These are phyloP conservation scores for Fusarium longipes DNA, from an alignment of 2,329 filamentous ascomycete species.

Conservation along the genomic window DNA sequence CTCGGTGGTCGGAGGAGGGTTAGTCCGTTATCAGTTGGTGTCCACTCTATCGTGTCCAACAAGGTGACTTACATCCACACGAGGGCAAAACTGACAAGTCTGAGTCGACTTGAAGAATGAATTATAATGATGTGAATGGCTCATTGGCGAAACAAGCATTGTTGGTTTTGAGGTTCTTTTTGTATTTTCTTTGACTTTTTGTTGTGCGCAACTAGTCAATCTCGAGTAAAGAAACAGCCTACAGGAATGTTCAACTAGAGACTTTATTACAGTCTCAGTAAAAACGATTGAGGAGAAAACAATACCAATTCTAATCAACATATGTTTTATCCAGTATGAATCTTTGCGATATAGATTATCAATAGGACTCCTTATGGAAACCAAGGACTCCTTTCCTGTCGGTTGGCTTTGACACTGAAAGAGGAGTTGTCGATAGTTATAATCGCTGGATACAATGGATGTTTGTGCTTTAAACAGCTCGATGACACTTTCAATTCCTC, in stretches of 20 bases:
- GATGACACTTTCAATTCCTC: background rate
- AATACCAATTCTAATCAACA: no score
- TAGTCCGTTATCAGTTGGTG: background rate
- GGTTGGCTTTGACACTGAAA: background rate
- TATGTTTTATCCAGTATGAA: background rate
- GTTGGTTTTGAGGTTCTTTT: background rate
- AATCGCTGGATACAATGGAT: background rate
- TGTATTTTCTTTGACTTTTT: background rate
- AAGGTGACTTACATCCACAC: conserved; percentile 19
- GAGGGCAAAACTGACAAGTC: conserved; percentile 1
- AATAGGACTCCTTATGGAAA: background rate
- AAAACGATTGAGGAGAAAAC: no score
- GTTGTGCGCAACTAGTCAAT: background rate
- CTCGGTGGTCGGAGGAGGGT: conserved; percentile 9
- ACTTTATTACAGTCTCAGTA: no score
- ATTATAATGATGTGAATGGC: background rate
- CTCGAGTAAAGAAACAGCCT: no score
- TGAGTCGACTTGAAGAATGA: background rate
- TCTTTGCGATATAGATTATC: no score
- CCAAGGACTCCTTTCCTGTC: background rate
- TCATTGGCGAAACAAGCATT: background rate
- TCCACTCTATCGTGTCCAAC: conserved; percentile 14
- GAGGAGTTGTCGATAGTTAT: background rate
- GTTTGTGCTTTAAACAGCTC: background rate
- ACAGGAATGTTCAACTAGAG: no score